phyloP scores from a whole-genome alignment of 352 stramenopile species.

The Albugo candida region DNA sequence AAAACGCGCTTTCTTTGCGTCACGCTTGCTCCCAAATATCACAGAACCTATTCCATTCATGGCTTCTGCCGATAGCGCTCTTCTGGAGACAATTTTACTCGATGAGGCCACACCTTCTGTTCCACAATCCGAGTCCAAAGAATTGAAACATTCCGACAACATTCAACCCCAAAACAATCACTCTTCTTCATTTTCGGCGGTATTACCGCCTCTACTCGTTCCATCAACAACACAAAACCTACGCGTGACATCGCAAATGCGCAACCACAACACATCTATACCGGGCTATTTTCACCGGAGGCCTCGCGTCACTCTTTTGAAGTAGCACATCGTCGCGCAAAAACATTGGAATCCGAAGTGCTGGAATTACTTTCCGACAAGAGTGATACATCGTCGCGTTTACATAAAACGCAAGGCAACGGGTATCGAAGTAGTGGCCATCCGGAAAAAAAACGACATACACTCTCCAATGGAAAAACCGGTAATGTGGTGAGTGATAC shows the following conservation, averaged over 20 bases:
- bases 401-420: conserved; percentile 1
- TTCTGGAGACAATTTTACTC: too few relatives aligned
- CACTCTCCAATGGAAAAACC: not conserved
- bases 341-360: conserved; percentile 46
- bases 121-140: too few relatives aligned
- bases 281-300: conserved; percentile 56
- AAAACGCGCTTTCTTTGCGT: too few relatives aligned
- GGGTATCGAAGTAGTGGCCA: not conserved
- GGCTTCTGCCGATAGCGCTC: too few relatives aligned
- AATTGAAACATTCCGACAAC: too few relatives aligned
- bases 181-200: too few relatives aligned
- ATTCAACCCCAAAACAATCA: too few relatives aligned
- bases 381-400: not conserved
- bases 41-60: too few relatives aligned
- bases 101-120: too few relatives aligned
- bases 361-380: conserved; percentile 27
- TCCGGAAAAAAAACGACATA: not conserved
- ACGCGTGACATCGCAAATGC: not conserved
- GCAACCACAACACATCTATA: conserved; percentile 38
- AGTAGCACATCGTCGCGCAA: conserved; percentile 55
- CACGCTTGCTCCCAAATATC: too few relatives aligned
- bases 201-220: too few relatives aligned
- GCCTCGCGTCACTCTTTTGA: conserved; percentile 68
- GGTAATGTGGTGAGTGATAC: conserved; percentile 1
- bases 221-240: too few relatives aligned